phyloP scores from a whole-genome alignment of 805 yeast species.

The Lachancea nothofagi region DNA sequence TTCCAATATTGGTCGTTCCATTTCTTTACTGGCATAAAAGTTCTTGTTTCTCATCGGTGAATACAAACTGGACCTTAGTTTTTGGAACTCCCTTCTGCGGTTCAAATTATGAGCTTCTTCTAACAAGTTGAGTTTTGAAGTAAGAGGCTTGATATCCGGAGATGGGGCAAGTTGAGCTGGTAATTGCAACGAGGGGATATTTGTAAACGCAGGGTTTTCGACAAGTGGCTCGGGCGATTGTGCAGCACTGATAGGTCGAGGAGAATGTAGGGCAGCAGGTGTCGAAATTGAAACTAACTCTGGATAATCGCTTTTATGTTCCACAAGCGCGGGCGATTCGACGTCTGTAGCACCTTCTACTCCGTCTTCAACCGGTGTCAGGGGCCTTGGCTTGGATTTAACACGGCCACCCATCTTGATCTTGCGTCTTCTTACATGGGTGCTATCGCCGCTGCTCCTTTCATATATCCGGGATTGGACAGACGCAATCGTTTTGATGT shows the following conservation, averaged over 20 bases:
- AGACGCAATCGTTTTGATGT: constrained; percentile 26
- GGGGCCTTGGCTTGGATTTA: constrained; percentile 1
- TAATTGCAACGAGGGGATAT: constrained; percentile 4
- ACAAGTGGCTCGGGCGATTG: constrained; percentile 2
- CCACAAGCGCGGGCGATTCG: background rate
- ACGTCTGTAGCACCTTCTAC: background rate
- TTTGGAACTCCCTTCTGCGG: constrained; percentile 14
- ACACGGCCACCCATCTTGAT: constrained; percentile 19
- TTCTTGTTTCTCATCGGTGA: constrained; percentile 18
- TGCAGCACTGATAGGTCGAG: constrained; percentile 5
- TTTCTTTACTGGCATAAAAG: constrained; percentile 12
- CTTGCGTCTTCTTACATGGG: constrained; percentile 29
- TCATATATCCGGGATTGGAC: constrained; percentile 32
- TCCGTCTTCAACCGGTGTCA: background rate
- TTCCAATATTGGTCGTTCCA: constrained; percentile 16
- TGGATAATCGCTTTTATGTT: background rate
- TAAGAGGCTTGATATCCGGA: background rate
- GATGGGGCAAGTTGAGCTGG: constrained; percentile 1
- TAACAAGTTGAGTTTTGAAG: constrained; percentile 3
- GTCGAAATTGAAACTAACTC: background rate
- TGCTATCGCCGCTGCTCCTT: constrained; percentile 24
- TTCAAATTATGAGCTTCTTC: constrained; percentile 9
- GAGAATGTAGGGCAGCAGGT: constrained; percentile 4
- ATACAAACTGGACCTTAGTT: constrained; percentile 18
- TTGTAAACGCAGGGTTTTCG: background rate